Percentiles rank a stretch among this genome's conserved stretches.
These are phyloP conservation scores for Annulohypoxylon truncatum DNA, from an alignment of 2,329 filamentous ascomycete species.

Conservation along the genomic window DNA sequence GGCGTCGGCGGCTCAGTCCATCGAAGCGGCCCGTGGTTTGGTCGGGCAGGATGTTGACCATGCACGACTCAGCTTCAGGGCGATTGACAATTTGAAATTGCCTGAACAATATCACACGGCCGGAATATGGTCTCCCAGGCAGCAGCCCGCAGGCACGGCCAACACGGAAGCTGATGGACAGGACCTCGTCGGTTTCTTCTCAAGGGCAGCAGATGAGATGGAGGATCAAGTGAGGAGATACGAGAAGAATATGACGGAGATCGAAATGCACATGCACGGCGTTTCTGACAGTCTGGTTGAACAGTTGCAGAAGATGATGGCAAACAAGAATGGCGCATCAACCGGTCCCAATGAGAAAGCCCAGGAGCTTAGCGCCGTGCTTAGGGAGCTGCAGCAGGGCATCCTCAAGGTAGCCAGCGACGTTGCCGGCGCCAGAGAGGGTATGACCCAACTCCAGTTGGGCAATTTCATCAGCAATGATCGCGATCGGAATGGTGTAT, in stretches of 20 bases:
- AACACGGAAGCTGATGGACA: slow-evolving; percentile 63
- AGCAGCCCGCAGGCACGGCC: slow-evolving; percentile 56
- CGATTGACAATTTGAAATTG: slow-evolving; percentile 60
- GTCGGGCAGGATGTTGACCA: slow-evolving; percentile 57
- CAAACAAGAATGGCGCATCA: slow-evolving; percentile 53
- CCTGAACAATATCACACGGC: slow-evolving; percentile 63
- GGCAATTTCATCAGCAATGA: slow-evolving; percentile 58
- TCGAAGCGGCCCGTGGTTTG: slow-evolving; percentile 56
- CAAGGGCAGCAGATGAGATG: slow-evolving; percentile 71
- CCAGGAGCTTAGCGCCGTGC: slow-evolving; percentile 66
- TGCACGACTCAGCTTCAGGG: slow-evolving; percentile 58
- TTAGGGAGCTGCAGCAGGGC: slow-evolving; percentile 73
- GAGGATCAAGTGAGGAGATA: slow-evolving; percentile 67
- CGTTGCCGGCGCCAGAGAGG: slow-evolving; percentile 69
- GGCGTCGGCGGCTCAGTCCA: slow-evolving; percentile 55
- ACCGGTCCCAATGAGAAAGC: slow-evolving; percentile 58
- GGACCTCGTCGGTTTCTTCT: slow-evolving; percentile 74
- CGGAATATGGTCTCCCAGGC: slow-evolving; percentile 56
- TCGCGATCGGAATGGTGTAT: slow-evolving; percentile 45
- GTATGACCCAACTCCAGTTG: slow-evolving; percentile 67
- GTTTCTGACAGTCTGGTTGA: slow-evolving; percentile 71
- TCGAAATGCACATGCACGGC: slow-evolving; percentile 72
- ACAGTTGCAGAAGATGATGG: slow-evolving; percentile 67
- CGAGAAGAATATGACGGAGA: slow-evolving; percentile 69
- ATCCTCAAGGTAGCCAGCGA: slow-evolving; percentile 72